These are phyloP conservation scores for Pavlovales sp. DNA, from an alignment of 208 protist species.

Conservation along the genomic window DNA sequence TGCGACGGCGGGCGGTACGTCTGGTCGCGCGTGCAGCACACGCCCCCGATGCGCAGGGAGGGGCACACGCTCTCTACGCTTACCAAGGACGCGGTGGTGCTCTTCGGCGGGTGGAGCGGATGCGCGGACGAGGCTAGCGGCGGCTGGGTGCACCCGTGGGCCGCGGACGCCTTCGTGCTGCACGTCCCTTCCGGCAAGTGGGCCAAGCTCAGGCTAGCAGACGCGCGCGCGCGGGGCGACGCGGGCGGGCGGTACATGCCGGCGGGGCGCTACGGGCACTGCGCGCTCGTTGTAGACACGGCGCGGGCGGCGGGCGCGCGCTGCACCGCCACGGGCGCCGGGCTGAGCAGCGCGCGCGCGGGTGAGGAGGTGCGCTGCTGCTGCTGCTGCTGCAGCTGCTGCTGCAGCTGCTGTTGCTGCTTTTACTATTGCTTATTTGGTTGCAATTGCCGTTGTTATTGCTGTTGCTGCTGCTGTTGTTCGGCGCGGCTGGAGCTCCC, in stretches of 20 bases:
- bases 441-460: too few relatives aligned
- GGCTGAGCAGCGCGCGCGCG: neutral
- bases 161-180: neutral
- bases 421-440: too few relatives aligned
- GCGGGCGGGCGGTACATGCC: neutral
- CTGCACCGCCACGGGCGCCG: neutral
- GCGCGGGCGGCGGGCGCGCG: neutral
- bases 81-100: neutral
- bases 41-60: neutral
- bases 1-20: neutral
- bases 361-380: neutral
- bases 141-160: neutral
- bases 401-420: too few relatives aligned
- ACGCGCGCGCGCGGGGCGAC: too few relatives aligned
- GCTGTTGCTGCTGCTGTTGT: too few relatives aligned
- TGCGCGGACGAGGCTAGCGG: neutral
- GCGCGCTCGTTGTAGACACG: neutral
- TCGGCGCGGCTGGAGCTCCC: neutral
- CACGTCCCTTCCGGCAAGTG: neutral
- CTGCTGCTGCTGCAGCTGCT: too few relatives aligned
- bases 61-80: neutral
- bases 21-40: neutral
- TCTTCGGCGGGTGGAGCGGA: conserved; percentile 12
- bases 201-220: neutral
- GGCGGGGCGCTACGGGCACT: neutral